Base-by-base conservation (phyloP, 805 yeast species). In the Metschnikowia cubensis region DNA sequence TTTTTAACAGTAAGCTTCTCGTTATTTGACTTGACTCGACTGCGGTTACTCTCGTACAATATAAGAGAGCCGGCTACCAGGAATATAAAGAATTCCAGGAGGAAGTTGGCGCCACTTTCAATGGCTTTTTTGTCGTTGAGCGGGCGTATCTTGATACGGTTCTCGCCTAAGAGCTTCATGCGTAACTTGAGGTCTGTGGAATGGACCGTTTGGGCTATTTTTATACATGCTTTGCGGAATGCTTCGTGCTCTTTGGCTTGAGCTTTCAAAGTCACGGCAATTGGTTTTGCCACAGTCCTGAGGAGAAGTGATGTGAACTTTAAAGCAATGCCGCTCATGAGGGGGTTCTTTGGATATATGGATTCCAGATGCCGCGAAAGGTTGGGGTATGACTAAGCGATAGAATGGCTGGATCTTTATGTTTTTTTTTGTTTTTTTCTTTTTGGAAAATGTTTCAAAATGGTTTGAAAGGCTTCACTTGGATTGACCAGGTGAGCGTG, bases 81-180 rank as follows among this genome's bases (percentile, higher is more conserved):
- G 56, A 89, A 89, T 17, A 89, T 82, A 60, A 89, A 85, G 32
- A 83, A 64, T 63, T 89, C 96, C 41, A 92, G 84, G 11, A 89
- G 68, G 62, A 88, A 81, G 50, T 77, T 85, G 40, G 96, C 94
- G 1, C 96, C 96, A 51, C 76, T 81, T 51, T 89, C 94, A 39
- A 89, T 79, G 35, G 96, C 96, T 60, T 82, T 84, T 11, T 82
- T 80, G 57, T 88, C 96, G 63, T 87, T 88, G 63, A 89, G 75
- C 0, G 96, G 96, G 43, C 95, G 76, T 7, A 88, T 78, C 58
- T 77, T 79, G 43, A 78, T 65, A 31, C 75, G 70, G 49, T 69
- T 69, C 49, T 77, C 80, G 17, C 87, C 86, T 53, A 82, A 62
- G 39, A 87, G 71, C 35, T 78, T 73, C 77, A 80, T 75, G 46